phyloP scores from a whole-genome alignment of 192 early-diverging fungal genomes.

The Coemansia sp. region DNA sequence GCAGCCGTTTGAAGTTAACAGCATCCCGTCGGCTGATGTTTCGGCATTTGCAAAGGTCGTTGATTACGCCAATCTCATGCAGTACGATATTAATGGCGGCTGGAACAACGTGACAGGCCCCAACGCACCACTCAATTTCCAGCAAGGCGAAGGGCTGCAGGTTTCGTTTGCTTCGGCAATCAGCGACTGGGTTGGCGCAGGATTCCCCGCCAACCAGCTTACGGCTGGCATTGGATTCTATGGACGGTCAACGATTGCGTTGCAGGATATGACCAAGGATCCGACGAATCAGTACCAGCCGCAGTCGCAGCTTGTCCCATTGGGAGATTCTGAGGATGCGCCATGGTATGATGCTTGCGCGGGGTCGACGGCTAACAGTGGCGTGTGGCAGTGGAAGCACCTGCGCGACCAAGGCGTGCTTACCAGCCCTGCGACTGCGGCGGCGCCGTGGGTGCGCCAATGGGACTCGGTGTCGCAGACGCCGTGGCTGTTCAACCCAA shows the following conservation, averaged over 20 bases:
- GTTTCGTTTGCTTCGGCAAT: constrained; percentile 58
- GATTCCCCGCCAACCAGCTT: constrained; percentile 64
- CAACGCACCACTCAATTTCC: constrained; percentile 61
- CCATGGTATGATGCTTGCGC: constrained; percentile 60
- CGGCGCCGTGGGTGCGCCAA: constrained; percentile 62
- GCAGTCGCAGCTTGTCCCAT: constrained; percentile 34
- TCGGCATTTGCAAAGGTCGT: constrained; percentile 65
- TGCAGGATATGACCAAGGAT: constrained; percentile 58
- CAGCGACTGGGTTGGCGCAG: constrained; percentile 59
- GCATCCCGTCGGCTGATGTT: constrained; percentile 56
- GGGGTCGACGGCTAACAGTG: constrained; percentile 51
- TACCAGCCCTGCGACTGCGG: constrained; percentile 53
- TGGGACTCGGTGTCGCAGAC: constrained; percentile 67
- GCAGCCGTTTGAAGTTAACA: constrained; percentile 59
- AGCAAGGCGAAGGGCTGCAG: constrained; percentile 31
- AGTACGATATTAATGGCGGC: constrained; percentile 64
- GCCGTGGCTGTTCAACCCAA: constrained; percentile 71
- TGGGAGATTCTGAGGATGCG: constrained; percentile 61
- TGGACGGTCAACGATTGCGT: constrained; percentile 57
- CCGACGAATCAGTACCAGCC: constrained; percentile 49
- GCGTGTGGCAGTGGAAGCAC: constrained; percentile 69
- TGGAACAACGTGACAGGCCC: constrained; percentile 63
- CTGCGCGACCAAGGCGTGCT: constrained; percentile 62
- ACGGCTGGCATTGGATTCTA: constrained; percentile 66
- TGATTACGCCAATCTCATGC: constrained; percentile 72